Evolutionary conservation across 148 eudicot genomes (phyloP).

Genomic region (Vaccinium darrowii): DNA sequence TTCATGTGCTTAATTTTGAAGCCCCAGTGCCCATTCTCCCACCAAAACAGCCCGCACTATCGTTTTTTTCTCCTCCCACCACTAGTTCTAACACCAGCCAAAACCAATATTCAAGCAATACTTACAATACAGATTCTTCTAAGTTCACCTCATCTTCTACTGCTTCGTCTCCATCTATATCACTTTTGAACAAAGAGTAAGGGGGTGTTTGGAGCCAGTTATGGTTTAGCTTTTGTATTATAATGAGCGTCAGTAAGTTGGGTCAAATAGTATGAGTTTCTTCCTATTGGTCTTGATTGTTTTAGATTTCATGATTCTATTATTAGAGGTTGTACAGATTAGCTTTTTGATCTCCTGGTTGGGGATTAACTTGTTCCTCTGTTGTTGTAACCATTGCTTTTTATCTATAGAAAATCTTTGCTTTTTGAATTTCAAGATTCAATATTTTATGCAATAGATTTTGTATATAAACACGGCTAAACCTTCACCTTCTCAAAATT

Average conservation of each 20-base stretch:
- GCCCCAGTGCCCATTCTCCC: slow-evolving; percentile 27
- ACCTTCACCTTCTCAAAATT: too few relatives aligned
- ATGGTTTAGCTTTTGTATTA: neutral
- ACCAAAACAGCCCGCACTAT: slow-evolving; percentile 12
- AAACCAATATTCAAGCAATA: neutral
- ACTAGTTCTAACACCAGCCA: neutral
- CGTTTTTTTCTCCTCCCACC: neutral
- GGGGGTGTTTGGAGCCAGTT: neutral
- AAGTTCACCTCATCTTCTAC: neutral
- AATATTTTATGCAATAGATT: too few relatives aligned
- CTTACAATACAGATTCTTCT: slow-evolving; percentile 9
- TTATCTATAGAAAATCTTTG: too few relatives aligned
- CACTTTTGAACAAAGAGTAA: neutral
- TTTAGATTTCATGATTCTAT: neutral
- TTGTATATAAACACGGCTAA: too few relatives aligned
- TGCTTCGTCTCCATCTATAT: neutral
- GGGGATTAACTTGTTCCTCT: neutral
- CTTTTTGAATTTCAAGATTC: too few relatives aligned
- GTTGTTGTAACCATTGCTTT: neutral
- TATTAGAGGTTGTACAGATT: neutral
- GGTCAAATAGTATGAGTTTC: neutral
- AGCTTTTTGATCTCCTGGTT: neutral
- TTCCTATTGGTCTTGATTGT: neutral
- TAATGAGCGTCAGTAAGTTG: neutral
- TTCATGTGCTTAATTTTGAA: slow-evolving; percentile 27